phyloP scores from a whole-genome alignment of 2,329 filamentous ascomycete species.

The Drechslerella coelobrocha region DNA sequence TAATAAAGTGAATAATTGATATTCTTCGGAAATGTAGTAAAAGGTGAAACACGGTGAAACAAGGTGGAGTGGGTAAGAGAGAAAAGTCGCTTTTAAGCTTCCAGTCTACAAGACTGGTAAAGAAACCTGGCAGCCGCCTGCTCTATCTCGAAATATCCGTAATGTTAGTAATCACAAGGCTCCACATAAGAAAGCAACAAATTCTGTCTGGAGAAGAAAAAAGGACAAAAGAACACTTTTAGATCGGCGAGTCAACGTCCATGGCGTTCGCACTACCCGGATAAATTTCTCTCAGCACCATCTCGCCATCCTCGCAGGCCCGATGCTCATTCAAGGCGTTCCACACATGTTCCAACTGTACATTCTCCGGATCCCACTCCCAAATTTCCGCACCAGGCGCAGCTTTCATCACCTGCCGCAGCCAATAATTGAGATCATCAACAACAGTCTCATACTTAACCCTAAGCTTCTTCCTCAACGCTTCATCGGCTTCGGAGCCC shows the following conservation, averaged over 20 bases:
- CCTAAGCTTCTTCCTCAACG: background rate
- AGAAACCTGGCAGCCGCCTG: too few species aligned
- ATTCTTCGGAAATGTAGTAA: too few species aligned
- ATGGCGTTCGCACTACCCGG: background rate
- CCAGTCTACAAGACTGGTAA: too few species aligned
- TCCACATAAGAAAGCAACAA: too few species aligned
- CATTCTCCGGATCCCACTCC: background rate
- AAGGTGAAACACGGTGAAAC: too few species aligned
- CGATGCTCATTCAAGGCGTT: background rate
- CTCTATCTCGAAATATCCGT: too few species aligned
- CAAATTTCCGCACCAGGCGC: slow-evolving; percentile 1
- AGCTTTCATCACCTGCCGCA: background rate
- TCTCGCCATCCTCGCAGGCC: background rate
- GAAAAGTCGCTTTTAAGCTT: too few species aligned
- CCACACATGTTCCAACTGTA: slow-evolving; percentile 3
- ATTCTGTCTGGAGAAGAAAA: too few species aligned
- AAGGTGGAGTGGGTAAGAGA: too few species aligned
- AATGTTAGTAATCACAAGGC: too few species aligned
- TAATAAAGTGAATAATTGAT: too few species aligned
- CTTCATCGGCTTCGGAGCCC: background rate
- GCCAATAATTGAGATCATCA: background rate
- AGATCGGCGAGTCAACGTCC: slow-evolving; percentile 7
- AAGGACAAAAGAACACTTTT: too few species aligned
- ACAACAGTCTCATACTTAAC: background rate
- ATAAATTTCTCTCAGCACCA: background rate